Base-by-base conservation (phyloP, 345 rosid genomes). In the Brassica carinata region DNA sequence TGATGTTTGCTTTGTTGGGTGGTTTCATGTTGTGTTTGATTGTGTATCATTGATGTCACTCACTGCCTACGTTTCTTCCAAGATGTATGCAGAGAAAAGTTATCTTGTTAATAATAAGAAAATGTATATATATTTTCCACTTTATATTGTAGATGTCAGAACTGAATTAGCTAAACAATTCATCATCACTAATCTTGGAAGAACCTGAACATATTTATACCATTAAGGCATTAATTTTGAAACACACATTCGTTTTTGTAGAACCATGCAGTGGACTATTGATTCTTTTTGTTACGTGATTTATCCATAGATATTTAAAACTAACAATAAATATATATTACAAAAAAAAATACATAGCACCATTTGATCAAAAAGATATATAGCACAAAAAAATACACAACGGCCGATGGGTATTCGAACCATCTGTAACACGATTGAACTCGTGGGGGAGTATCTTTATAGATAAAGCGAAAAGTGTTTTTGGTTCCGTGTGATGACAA, bases 391-490 rank as follows among this genome's bases (percentile, higher is more conserved):
- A 62, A 26, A 0, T n/a, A 5, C 2, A 1, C 48, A 51, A 45
- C 23, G 29, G 68, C 36, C 27, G 61, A 64, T 7, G 45, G 63
- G 1, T 18, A 64, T 64, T 48, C 33, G 64, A 66, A 75, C 36
- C 2, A 10, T 66, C 30, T n/a, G 40, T 17, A 19, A 51, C 53
- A 65, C 53, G 36, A 19, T 9, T 34, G 79, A 67, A 68, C 55
- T 70, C 76, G 70, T 71, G 76, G 69, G 68, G 65, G 77, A 72
- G 77, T 71, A 78, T 78, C 82, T 72, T 78, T 65, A 78, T 78
- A 57, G 82, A 29, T 10, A 66, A 72, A 57, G 14, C 30, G 64
- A n/a, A 67, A 73, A 66, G 74, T 48, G 57, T 9, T 13, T 17
- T 19, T 66, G 11, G 73, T 59, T 67, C 33, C 34, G 43, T 73